Conservation (phyloP, 2,329 filamentous ascomycete species). For the Zymoseptoria pseudotritici region DNA sequence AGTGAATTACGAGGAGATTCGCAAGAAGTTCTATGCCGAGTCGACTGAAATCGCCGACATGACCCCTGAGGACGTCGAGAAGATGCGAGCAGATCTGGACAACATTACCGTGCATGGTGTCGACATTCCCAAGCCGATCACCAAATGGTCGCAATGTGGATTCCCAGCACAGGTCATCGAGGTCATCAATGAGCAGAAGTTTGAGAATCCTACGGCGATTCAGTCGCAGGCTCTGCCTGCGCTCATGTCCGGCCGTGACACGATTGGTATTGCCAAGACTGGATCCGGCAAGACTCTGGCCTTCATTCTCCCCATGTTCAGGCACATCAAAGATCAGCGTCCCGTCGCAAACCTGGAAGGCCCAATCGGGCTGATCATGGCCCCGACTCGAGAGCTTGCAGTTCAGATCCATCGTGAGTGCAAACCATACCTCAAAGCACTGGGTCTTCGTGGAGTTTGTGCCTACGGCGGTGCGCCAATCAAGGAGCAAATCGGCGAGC, state of each 20-base stretch:
- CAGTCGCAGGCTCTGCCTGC: slow-evolving; percentile 91
- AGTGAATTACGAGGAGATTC: slow-evolving; percentile 73
- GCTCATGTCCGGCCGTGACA: slow-evolving; percentile 92
- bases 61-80: slow-evolving; percentile 74
- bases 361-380: slow-evolving; percentile 81
- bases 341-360: slow-evolving; percentile 78
- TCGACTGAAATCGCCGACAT: slow-evolving; percentile 75
- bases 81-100: slow-evolving; percentile 78
- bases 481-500: slow-evolving; percentile 91
- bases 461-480: slow-evolving; percentile 94
- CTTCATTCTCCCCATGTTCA: slow-evolving; percentile 92
- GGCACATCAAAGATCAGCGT: slow-evolving; percentile 91
- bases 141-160: slow-evolving; percentile 94
- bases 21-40: slow-evolving; percentile 93
- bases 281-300: slow-evolving; percentile 96
- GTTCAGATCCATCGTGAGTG: slow-evolving; percentile 92
- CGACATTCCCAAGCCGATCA: slow-evolving; percentile 84
- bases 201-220: slow-evolving; percentile 84
- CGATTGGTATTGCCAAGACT: slow-evolving; percentile 94
- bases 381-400: slow-evolving; percentile 87
- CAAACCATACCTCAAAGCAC: slow-evolving; percentile 84
- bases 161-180: slow-evolving; percentile 80
- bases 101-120: slow-evolving; percentile 89
- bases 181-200: slow-evolving; percentile 72
- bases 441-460: slow-evolving; percentile 78